Conservation (phyloP, 306 rosid species). For the Cyamopsis tetragonoloba region DNA sequence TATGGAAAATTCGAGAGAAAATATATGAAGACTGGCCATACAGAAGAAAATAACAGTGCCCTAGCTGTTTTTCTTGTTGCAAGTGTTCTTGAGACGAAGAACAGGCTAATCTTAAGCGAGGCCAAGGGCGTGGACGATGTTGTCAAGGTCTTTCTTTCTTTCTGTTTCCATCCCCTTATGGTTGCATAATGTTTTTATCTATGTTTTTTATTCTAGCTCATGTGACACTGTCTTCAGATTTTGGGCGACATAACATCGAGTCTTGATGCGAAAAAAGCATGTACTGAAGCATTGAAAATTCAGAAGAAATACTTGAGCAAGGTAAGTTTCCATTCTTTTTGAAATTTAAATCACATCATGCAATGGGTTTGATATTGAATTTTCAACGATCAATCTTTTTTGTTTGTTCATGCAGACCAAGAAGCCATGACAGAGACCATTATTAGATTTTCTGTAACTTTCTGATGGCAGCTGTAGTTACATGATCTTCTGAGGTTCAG, state of each 20-base stretch:
- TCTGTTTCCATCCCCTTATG: not conserved
- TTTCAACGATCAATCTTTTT: not conserved
- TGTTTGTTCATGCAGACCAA: slow-evolving; percentile 47
- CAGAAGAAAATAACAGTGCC: slow-evolving; percentile 44
- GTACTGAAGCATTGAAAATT: slow-evolving; percentile 73
- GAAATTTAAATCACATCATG: not conserved
- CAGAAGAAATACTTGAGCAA: slow-evolving; percentile 84
- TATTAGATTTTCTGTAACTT: slow-evolving; percentile 19
- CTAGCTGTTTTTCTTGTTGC: slow-evolving; percentile 85
- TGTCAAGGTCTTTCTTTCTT: slow-evolving; percentile 52
- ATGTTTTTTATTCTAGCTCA: slow-evolving; percentile 24
- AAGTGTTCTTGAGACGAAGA: slow-evolving; percentile 78
- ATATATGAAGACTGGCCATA: slow-evolving; percentile 49
- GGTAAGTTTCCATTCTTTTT: slow-evolving; percentile 48
- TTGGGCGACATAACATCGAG: slow-evolving; percentile 65
- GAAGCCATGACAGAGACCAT: slow-evolving; percentile 34
- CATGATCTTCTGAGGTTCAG: slow-evolving; percentile 30
- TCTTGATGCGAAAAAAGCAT: slow-evolving; percentile 85
- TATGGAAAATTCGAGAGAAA: slow-evolving; percentile 89
- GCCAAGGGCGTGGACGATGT: slow-evolving; percentile 95
- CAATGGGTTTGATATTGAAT: slow-evolving; percentile 3
- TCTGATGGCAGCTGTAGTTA: slow-evolving; percentile 20
- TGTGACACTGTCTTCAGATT: slow-evolving; percentile 48
- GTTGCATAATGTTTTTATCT: slow-evolving; percentile 1
- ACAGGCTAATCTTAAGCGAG: slow-evolving; percentile 67